Percentiles rank a stretch among this genome's conserved stretches.
Evolutionary conservation across 768 basidiomycete species (phyloP).

Genomic region (Xerocomellus amylosporus): DNA sequence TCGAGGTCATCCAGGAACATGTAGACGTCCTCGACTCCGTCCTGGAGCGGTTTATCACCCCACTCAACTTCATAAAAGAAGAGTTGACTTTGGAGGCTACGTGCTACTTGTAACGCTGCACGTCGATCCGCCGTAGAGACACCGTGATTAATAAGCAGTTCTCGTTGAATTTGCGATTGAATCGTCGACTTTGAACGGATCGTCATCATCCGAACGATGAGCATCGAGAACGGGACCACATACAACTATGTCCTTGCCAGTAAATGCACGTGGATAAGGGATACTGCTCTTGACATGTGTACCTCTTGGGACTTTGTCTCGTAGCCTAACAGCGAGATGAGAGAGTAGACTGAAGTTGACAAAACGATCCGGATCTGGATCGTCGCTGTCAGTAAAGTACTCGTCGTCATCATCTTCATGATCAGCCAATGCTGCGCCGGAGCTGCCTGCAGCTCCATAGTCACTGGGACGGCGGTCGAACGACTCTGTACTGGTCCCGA

Average conservation of each 20-base stretch:
- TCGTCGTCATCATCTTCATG: constrained; percentile 31
- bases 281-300: constrained; percentile 92
- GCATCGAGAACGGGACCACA: constrained; percentile 30
- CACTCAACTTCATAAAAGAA: constrained; percentile 98
- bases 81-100: constrained; percentile 86
- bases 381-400: constrained; percentile 46
- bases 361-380: constrained; percentile 71
- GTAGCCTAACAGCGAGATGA: constrained; percentile 84
- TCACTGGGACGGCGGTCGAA: constrained; percentile 22
- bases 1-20: constrained; percentile 86
- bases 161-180: constrained; percentile 81
- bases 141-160: constrained; percentile 73
- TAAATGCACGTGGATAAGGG: constrained; percentile 86
- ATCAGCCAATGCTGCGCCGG: constrained; percentile 18
- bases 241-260: constrained; percentile 92
- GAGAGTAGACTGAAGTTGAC: constrained; percentile 86
- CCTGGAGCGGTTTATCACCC: constrained; percentile 77
- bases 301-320: constrained; percentile 85
- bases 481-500: constrained; percentile 25
- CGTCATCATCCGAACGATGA: background rate
- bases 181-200: constrained; percentile 66
- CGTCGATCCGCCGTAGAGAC: constrained; percentile 75
- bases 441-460: constrained; percentile 17
- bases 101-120: constrained; percentile 82
- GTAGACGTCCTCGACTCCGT: constrained; percentile 91